Conservation (phyloP, 441 rosid genomes). For the Euphorbia schlechtendalii region DNA sequence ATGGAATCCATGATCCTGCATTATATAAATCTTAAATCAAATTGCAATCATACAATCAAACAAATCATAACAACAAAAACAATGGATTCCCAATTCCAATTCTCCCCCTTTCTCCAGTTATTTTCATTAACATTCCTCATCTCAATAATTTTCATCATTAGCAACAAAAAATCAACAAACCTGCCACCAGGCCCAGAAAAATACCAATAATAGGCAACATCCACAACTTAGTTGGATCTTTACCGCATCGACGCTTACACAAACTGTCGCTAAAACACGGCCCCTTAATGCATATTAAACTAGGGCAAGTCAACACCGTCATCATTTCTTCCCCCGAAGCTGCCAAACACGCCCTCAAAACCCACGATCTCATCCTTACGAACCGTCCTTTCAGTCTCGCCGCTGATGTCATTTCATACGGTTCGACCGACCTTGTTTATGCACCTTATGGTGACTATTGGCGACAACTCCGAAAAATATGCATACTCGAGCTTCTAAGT, state of each 20-base stretch:
- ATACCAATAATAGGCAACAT: constrained; percentile 27
- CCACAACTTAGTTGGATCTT: constrained; percentile 19
- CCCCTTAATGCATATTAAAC: constrained; percentile 23
- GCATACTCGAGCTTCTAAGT: constrained; percentile 17
- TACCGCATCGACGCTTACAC: constrained; percentile 18
- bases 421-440: constrained; percentile 16
- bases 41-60: too few species aligned
- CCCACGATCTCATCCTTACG: constrained; percentile 19
- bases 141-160: neutral
- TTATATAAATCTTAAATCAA: too few species aligned
- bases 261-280: constrained; percentile 19
- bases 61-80: too few species aligned
- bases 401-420: neutral
- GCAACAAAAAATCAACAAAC: neutral
- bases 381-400: constrained; percentile 18
- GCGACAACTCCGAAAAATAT: neutral
- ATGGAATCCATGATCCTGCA: too few species aligned
- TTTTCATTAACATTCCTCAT: neutral
- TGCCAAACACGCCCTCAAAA: constrained; percentile 22
- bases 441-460: constrained; percentile 12
- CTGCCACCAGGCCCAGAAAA: constrained; percentile 28
- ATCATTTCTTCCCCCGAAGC: constrained; percentile 23
- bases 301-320: constrained; percentile 19
- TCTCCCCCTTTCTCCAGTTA: neutral
- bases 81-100: neutral